Evolutionary conservation across 1,139 yeast species (phyloP).

Genomic region (Kodamaea arcana): DNA sequence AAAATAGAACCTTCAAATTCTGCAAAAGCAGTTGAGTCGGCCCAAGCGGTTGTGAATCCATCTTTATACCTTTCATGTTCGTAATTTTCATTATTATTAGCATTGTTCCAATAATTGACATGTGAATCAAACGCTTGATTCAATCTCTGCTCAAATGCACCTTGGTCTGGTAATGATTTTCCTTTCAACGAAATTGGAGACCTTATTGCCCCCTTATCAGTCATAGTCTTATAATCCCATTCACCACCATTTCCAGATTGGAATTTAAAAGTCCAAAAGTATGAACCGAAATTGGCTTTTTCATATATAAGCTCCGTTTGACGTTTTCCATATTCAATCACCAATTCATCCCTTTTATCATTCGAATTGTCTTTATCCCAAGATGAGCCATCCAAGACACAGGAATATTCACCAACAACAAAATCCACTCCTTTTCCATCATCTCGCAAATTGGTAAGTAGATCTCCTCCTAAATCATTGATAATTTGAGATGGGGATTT

Average conservation of each 20-base stretch:
- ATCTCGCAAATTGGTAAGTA: conserved; percentile 48
- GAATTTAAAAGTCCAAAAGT: conserved; percentile 90
- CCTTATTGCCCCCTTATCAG: conserved; percentile 55
- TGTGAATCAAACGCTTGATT: conserved; percentile 46
- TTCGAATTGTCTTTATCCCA: conserved; percentile 61
- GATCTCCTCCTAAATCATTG: conserved; percentile 48
- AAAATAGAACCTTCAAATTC: conserved; percentile 63
- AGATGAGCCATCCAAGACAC: conserved; percentile 72
- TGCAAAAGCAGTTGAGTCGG: conserved; percentile 65
- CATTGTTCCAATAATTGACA: conserved; percentile 62
- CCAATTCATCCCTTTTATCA: conserved; percentile 32
- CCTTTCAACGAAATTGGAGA: conserved; percentile 22
- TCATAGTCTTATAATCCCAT: conserved; percentile 88
- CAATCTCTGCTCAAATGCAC: conserved; percentile 40
- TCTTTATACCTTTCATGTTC: conserved; percentile 80
- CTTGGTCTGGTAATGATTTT: conserved; percentile 31
- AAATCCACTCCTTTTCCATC: conserved; percentile 58
- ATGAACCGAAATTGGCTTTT: conserved; percentile 65
- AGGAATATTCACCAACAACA: conserved; percentile 85
- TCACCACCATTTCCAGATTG: conserved; percentile 90
- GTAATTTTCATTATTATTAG: conserved; percentile 55
- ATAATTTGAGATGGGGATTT: conserved; percentile 66
- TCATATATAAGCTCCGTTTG: conserved; percentile 43
- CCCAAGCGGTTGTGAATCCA: conserved; percentile 73
- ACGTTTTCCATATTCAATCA: conserved; percentile 35